Evolutionary conservation across 2,329 filamentous ascomycete species (phyloP).

Genomic region (Pseudogymnoascus sp.): DNA sequence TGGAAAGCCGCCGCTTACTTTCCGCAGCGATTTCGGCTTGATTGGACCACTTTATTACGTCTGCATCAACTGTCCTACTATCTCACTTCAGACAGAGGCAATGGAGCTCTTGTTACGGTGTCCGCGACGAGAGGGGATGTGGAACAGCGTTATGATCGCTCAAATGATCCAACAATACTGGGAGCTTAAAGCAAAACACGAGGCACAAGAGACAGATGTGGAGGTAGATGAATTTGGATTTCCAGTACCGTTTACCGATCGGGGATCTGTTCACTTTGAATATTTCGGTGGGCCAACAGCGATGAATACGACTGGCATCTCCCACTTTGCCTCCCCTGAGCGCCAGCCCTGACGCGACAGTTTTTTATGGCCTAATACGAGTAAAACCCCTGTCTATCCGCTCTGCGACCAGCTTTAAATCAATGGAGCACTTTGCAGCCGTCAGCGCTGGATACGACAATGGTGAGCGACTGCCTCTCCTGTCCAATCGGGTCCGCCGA

Average conservation of each 20-base stretch:
- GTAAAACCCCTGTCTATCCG: neutral
- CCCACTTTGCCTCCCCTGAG: slow-evolving; percentile 8
- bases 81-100: slow-evolving; percentile 12
- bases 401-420: neutral
- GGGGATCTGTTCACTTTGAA: slow-evolving; percentile 14
- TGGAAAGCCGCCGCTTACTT: no score
- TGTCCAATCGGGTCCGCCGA: neutral
- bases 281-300: slow-evolving; percentile 15
- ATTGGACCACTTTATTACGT: no score
- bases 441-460: slow-evolving; percentile 12
- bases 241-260: slow-evolving; percentile 14
- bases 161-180: slow-evolving; percentile 17
- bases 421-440: neutral
- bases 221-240: slow-evolving; percentile 16
- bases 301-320: slow-evolving; percentile 15
- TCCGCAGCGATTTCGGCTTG: no score
- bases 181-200: slow-evolving; percentile 15
- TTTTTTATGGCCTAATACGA: neutral
- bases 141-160: slow-evolving; percentile 13
- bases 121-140: slow-evolving; percentile 18
- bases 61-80: slow-evolving; percentile 13
- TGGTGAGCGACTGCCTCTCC: slow-evolving; percentile 11
- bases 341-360: neutral
- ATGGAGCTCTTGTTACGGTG: slow-evolving; percentile 15
- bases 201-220: slow-evolving; percentile 8